Percentiles rank a stretch among this genome's conserved stretches.
Conservation (phyloP, 345 rosid genomes). For the Punica granatum region DNA sequence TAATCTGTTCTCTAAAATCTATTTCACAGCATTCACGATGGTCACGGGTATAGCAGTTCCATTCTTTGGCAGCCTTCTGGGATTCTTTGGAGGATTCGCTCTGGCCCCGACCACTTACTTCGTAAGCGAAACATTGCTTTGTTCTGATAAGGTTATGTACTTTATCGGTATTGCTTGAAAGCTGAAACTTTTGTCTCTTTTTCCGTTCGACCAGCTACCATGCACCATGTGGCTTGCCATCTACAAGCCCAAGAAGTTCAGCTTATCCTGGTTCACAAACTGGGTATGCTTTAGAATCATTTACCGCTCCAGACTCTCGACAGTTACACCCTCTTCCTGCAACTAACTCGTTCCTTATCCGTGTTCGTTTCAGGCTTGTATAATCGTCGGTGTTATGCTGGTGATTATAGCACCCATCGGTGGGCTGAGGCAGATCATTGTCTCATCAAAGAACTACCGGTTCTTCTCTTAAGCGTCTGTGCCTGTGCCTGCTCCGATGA, state of each 20-base stretch:
- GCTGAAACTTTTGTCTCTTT: not conserved
- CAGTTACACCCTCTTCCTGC: not conserved
- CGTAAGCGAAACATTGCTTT: slow-evolving; percentile 24
- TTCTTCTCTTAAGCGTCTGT: slow-evolving; percentile 38
- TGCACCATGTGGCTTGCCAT: slow-evolving; percentile 69
- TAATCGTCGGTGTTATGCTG: slow-evolving; percentile 39
- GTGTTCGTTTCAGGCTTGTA: slow-evolving; percentile 44
- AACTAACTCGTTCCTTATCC: not conserved
- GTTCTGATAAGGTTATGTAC: not conserved
- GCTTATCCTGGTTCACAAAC: slow-evolving; percentile 53
- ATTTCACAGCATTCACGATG: slow-evolving; percentile 61
- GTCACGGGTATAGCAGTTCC: slow-evolving; percentile 52
- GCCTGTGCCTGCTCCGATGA: too few relatives aligned
- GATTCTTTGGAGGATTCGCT: slow-evolving; percentile 86
- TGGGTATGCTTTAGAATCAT: slow-evolving; percentile 41
- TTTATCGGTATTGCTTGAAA: not conserved
- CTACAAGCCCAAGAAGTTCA: slow-evolving; percentile 56
- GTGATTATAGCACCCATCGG: slow-evolving; percentile 63
- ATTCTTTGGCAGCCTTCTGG: slow-evolving; percentile 72
- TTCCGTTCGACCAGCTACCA: slow-evolving; percentile 40
- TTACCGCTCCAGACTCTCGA: not conserved
- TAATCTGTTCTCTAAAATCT: not conserved
- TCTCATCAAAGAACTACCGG: slow-evolving; percentile 36
- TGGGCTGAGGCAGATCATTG: slow-evolving; percentile 48
- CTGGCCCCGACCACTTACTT: slow-evolving; percentile 77